phyloP scores from a whole-genome alignment of 495 filamentous ascomycete genomes.

The Tuber microsphaerosporum region DNA sequence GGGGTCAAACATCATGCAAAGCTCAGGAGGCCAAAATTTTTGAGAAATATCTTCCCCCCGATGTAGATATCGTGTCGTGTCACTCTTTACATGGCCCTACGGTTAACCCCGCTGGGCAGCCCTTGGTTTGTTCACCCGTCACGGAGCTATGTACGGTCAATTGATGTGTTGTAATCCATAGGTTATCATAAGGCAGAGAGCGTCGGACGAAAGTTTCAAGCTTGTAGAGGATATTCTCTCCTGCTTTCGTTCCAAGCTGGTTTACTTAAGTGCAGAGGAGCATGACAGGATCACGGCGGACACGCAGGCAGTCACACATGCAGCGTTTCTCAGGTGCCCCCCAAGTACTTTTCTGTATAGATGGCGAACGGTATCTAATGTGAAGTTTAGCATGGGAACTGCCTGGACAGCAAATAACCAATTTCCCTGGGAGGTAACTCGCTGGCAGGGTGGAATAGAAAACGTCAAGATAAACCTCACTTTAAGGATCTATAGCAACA shows the following conservation, averaged over 20 bases:
- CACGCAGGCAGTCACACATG: slow-evolving; percentile 95
- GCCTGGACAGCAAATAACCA: slow-evolving; percentile 89
- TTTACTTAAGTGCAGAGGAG: slow-evolving; percentile 73
- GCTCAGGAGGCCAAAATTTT: slow-evolving; percentile 92
- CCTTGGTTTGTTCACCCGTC: slow-evolving; percentile 54
- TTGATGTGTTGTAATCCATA: slow-evolving; percentile 32
- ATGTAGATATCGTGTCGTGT: slow-evolving; percentile 91
- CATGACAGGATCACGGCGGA: slow-evolving; percentile 97
- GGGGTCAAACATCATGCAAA: slow-evolving; percentile 97
- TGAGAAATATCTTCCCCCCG: slow-evolving; percentile 73
- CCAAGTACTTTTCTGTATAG: slow-evolving; percentile 3
- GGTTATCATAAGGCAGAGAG: slow-evolving; percentile 86
- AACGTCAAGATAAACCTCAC: slow-evolving; percentile 99
- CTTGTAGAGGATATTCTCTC: slow-evolving; percentile 74
- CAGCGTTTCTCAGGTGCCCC: slow-evolving; percentile 63
- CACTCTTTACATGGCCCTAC: slow-evolving; percentile 93
- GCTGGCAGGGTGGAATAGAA: slow-evolving; percentile 93
- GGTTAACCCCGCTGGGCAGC: slow-evolving; percentile 79
- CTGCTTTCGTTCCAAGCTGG: slow-evolving; percentile 73
- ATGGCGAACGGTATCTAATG: slow-evolving; percentile 1
- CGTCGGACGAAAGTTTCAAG: slow-evolving; percentile 64
- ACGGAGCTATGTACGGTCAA: not conserved
- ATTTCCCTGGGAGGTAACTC: slow-evolving; percentile 89
- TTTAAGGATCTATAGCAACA: slow-evolving; percentile 91
- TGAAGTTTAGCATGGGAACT: slow-evolving; percentile 68